phyloP scores from a whole-genome alignment of 192 early-diverging fungal species.

The Coemansia brasiliensis region DNA sequence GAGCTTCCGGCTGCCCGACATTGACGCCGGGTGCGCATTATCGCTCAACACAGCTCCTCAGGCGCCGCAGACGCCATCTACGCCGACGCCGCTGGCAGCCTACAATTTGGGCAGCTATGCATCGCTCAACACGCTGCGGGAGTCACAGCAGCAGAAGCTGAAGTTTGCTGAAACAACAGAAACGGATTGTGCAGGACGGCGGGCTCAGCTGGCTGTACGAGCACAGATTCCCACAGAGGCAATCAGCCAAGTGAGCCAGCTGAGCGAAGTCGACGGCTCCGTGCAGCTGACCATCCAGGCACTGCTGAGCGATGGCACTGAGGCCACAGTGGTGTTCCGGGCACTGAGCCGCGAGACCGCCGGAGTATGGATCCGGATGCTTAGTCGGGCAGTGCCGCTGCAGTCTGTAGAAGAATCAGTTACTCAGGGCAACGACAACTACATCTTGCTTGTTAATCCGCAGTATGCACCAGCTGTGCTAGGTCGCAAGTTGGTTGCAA shows the following conservation, averaged over 20 bases:
- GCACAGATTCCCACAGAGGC: constrained; percentile 17
- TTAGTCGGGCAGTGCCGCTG: constrained; percentile 26
- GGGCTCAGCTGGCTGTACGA: constrained; percentile 17
- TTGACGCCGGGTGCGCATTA: constrained; percentile 25
- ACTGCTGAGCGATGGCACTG: constrained; percentile 15
- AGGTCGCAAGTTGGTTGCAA: constrained; percentile 9
- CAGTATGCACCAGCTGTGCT: constrained; percentile 14
- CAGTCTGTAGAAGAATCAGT: constrained; percentile 22
- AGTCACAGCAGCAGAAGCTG: constrained; percentile 27
- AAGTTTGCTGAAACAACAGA: constrained; percentile 23
- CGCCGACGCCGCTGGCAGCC: constrained; percentile 13
- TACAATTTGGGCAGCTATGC: constrained; percentile 32
- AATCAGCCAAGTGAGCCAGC: constrained; percentile 38
- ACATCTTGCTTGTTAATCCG: constrained; percentile 39
- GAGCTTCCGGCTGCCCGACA: constrained; percentile 34
- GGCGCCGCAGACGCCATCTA: constrained; percentile 6
- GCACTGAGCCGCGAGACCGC: constrained; percentile 28
- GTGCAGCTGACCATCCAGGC: constrained; percentile 33
- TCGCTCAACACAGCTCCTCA: constrained; percentile 22
- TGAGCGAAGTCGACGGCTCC: constrained; percentile 28
- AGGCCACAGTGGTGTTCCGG: constrained; percentile 18
- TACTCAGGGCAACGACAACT: constrained; percentile 19
- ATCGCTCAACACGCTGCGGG: constrained; percentile 43
- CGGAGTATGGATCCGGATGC: constrained; percentile 39
- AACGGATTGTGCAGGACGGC: background rate